These are phyloP conservation scores for Spergularia azorica DNA, from an alignment of 179 eudicot species.

Conservation along the genomic window DNA sequence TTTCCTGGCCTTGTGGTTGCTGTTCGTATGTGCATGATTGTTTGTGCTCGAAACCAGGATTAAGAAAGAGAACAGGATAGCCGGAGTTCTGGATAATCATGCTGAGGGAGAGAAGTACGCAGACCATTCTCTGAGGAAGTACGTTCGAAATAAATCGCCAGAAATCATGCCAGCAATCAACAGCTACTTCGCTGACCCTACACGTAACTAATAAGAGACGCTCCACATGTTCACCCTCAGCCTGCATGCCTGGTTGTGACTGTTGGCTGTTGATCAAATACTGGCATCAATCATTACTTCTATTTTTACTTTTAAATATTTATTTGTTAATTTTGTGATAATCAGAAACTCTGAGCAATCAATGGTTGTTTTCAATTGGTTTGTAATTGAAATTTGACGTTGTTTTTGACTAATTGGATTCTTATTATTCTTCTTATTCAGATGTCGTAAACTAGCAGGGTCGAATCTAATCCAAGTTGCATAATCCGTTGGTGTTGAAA, in stretches of 20 bases:
- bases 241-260: no score
- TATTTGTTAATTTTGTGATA: no score
- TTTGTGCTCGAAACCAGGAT: conserved; percentile 46
- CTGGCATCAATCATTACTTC: no score
- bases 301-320: no score
- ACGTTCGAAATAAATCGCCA: conserved; percentile 57
- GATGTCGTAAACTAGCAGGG: no score
- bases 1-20: not conserved
- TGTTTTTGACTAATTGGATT: no score
- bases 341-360: no score
- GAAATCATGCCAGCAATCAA: conserved; percentile 82
- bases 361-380: no score
- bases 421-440: no score
- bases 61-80: conserved; percentile 71
- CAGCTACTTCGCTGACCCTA: conserved; percentile 59
- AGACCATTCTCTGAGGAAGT: conserved; percentile 65
- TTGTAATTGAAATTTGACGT: no score
- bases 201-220: conserved; percentile 16
- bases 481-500: no score
- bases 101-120: conserved; percentile 75
- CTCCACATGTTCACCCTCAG: not conserved
- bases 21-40: not conserved
- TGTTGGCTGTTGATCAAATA: not conserved
- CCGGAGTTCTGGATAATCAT: conserved; percentile 72
- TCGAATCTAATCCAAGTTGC: no score